Conservation (phyloP, 225 moss, liverwort and hornwort species). For the Sphagnum tenellum region DNA sequence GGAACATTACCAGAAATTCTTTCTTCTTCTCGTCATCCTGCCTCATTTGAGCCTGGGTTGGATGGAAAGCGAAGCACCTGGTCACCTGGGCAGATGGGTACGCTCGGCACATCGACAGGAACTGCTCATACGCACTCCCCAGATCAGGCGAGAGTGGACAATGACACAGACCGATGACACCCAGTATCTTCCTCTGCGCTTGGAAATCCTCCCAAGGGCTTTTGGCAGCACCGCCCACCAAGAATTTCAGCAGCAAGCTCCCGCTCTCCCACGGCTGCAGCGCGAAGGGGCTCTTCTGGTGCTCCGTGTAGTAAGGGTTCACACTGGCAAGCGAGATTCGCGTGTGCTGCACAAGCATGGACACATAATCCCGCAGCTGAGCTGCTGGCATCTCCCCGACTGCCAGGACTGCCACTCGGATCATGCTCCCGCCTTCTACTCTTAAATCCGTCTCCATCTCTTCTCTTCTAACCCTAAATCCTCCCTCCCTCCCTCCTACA, state of each 20-base stretch:
- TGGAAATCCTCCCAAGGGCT: slow-evolving; percentile 99
- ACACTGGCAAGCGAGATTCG: slow-evolving; percentile 57
- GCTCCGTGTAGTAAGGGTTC: slow-evolving; percentile 80
- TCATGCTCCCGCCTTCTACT: slow-evolving; percentile 87
- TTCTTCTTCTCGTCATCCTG: slow-evolving; percentile 76
- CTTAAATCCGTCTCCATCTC: slow-evolving; percentile 91
- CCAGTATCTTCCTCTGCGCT: slow-evolving; percentile 77
- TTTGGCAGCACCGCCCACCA: slow-evolving; percentile 73
- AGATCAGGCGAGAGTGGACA: slow-evolving; percentile 79
- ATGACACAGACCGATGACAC: slow-evolving; percentile 89
- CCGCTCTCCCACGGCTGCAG: slow-evolving; percentile 93
- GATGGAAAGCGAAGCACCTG: slow-evolving; percentile 90
- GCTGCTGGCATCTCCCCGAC: slow-evolving; percentile 83
- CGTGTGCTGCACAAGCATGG: slow-evolving; percentile 75
- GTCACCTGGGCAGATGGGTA: slow-evolving; percentile 92
- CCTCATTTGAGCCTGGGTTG: slow-evolving; percentile 66
- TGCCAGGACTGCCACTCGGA: slow-evolving; percentile 87
- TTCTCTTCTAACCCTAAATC: background rate
- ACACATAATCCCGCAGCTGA: slow-evolving; percentile 78
- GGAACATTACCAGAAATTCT: slow-evolving; percentile 77
- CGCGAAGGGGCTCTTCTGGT: slow-evolving; percentile 93
- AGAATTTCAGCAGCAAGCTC: slow-evolving; percentile 70
- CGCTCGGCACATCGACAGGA: slow-evolving; percentile 76
- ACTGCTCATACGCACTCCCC: slow-evolving; percentile 78
- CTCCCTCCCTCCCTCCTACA: too few relatives aligned